Evolutionary conservation across 192 early-diverging fungal genomes (phyloP).

Genomic region (Coemansia sp.): DNA sequence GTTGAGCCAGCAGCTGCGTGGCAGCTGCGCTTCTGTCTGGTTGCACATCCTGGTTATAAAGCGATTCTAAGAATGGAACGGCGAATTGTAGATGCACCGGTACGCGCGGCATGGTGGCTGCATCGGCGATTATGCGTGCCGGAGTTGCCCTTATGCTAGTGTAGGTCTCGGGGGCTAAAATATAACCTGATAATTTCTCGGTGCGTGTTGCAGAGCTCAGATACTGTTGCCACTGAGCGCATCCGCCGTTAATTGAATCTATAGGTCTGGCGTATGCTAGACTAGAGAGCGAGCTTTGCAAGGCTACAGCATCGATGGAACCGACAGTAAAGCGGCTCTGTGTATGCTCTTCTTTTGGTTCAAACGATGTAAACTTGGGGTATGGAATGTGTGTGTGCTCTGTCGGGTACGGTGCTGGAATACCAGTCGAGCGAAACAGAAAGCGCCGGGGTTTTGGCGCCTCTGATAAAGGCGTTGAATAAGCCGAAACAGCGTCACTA

Average conservation of each 20-base stretch:
- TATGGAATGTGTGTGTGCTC: slow-evolving; percentile 27
- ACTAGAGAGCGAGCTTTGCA: background rate
- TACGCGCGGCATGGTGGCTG: background rate
- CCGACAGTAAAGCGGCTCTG: slow-evolving; percentile 3
- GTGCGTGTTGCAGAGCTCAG: background rate
- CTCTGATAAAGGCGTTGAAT: background rate
- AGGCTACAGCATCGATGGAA: slow-evolving; percentile 1
- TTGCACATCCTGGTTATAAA: background rate
- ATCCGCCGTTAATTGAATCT: slow-evolving; percentile 8
- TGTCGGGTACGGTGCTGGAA: slow-evolving; percentile 32
- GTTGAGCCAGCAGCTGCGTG: slow-evolving; percentile 27
- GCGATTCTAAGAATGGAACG: slow-evolving; percentile 24
- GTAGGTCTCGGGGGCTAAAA: background rate
- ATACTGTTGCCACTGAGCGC: slow-evolving; percentile 13
- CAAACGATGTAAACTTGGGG: slow-evolving; percentile 15
- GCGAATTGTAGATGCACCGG: slow-evolving; percentile 28
- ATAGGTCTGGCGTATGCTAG: background rate
- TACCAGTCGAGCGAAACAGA: slow-evolving; percentile 13
- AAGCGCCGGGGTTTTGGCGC: slow-evolving; percentile 1
- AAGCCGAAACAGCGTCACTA: background rate
- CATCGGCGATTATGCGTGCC: background rate
- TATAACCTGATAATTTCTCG: background rate
- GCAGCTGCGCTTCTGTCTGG: background rate
- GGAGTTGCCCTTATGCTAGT: slow-evolving; percentile 7
- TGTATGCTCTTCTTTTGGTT: background rate